Evolutionary conservation across 2,329 filamentous ascomycete genomes (phyloP), one percentile per base, ranked within the genome.

Genomic region (Exophiala lecanii-corni): DNA sequence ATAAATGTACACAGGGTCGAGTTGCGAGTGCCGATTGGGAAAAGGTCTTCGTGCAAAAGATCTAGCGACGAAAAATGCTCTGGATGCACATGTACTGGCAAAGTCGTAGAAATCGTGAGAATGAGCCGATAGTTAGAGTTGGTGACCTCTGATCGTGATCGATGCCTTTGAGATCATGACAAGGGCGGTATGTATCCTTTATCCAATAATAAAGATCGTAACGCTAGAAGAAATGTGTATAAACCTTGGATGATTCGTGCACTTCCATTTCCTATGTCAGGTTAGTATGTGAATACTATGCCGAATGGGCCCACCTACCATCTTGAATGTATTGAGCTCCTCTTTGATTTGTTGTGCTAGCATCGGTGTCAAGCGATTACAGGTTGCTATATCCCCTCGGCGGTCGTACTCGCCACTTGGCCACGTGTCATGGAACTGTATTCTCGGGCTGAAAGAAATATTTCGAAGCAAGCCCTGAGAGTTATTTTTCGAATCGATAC

Each of bases 271-370:
- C 92, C 92, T 97, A 50, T 28, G 12, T 9, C 7, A n/a, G 13
- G 12, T 33, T 28, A 51, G 48, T 25, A 25, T 26, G 4, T 32
- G 12, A 10, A 32, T 13, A 33, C 6, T 7, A 9, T 15, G 10
- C 7, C 6, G 9, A 57, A 36, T 34, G 21, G 25, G 48, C 54
- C 43, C 39, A 41, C 10, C 1, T 72, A 92, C 88, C 92, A 98
- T 98, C 68, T 98, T 98, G 76, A 98, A 98, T 57, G 83, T 94
- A 70, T 98, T 98, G 57, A 98, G 79, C 71, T 98, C 92, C 70
- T 98, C 92, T 70, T 97, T 97, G 70, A 98, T 98, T 66, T 98
- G 92, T 69, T 98, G 92, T 34, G 92, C 92, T 51, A 98, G 78
- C 77, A 96, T 89, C 9, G 92, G 92, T 36, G 92, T 98, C 55